These are phyloP conservation scores for Daldinia grandis DNA, from an alignment of 495 filamentous ascomycete genomes.

Conservation along the genomic window DNA sequence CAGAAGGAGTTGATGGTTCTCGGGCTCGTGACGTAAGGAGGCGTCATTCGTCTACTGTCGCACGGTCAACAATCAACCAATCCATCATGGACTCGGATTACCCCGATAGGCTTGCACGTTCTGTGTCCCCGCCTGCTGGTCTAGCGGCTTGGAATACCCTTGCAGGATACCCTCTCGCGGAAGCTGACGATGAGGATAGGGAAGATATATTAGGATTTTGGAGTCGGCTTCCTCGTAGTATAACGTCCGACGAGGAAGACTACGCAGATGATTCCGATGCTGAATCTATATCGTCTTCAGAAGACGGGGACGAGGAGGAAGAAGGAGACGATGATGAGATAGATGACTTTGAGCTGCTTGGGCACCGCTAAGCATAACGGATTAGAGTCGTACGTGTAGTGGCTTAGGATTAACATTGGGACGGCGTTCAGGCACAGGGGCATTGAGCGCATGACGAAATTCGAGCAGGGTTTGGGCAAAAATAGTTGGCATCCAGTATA, in stretches of 20 bases:
- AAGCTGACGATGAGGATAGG: constrained; percentile 58
- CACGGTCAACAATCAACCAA: constrained; percentile 33
- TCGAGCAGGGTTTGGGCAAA: constrained; percentile 21
- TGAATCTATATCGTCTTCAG: constrained; percentile 51
- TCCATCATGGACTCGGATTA: constrained; percentile 45
- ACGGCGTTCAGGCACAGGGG: constrained; percentile 25
- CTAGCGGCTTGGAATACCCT: constrained; percentile 33
- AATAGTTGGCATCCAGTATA: constrained; percentile 16
- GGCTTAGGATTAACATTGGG: constrained; percentile 36
- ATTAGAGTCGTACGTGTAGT: constrained; percentile 26
- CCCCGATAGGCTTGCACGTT: constrained; percentile 49
- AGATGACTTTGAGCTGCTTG: constrained; percentile 72
- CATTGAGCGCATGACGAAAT: constrained; percentile 34
- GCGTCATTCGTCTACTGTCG: constrained; percentile 47
- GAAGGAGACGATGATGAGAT: constrained; percentile 64
- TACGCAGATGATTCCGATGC: constrained; percentile 48
- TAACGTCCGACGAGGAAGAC: constrained; percentile 47
- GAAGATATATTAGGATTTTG: constrained; percentile 71
- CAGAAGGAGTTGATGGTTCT: constrained; percentile 21
- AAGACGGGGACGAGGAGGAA: constrained; percentile 60
- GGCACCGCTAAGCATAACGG: constrained; percentile 64
- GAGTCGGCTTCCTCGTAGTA: constrained; percentile 57
- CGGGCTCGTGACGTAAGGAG: constrained; percentile 40
- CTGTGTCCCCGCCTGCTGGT: constrained; percentile 47
- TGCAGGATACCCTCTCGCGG: constrained; percentile 32